Evolutionary conservation across 768 basidiomycete species (phyloP), one percentile per base, ranked within the genome.

Genomic region (Phaffia tasmanica): DNA sequence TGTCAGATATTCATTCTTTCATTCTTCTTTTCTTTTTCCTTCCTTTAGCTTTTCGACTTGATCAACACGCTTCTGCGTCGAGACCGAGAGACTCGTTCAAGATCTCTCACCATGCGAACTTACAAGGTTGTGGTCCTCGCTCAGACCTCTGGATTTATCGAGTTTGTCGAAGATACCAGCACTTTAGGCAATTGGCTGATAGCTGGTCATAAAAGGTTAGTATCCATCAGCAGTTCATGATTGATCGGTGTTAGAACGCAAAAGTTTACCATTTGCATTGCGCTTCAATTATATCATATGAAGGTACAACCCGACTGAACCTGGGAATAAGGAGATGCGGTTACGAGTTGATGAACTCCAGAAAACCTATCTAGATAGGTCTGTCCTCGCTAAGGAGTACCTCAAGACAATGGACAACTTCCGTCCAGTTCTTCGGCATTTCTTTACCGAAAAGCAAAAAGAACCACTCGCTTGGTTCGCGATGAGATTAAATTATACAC

Each of bases 91-190:
- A 91, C 92, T 0, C 80, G 81, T 61, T 81, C 82, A 62, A 84
- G 95, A 14, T 78, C 83, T 50, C 79, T 99, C 27, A 78, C 79
- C 51, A 84, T 95, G 64, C 82, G 91, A 23, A 86, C 83, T 11
- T 99, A 98, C 77, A 90, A 85, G 68, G 88, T 98, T 63, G 80
- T 98, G 21, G 92, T 94, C 0, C 80, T 99, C 1, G 84, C 85
- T 8, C 74, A 83, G 7, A 82, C 85, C 72, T 86, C 87, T 4
- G 95, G 95, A 0, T 78, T 99, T 14, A 76, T 99, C 68, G 91
- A 98, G 75, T 98, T 94, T 71, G 94, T 97, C 14, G 80, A 79
- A 6, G 84, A 92, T 67, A 94, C 92, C 0, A 74, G 73, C 0
- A 82, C 86, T 5, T 77, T 98, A 42, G 75, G 78, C 18, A 70